Percentiles rank a stretch among this genome's conserved stretches.
Conservation (phyloP, 768 basidiomycete species). For the Suillus occidentalis region DNA sequence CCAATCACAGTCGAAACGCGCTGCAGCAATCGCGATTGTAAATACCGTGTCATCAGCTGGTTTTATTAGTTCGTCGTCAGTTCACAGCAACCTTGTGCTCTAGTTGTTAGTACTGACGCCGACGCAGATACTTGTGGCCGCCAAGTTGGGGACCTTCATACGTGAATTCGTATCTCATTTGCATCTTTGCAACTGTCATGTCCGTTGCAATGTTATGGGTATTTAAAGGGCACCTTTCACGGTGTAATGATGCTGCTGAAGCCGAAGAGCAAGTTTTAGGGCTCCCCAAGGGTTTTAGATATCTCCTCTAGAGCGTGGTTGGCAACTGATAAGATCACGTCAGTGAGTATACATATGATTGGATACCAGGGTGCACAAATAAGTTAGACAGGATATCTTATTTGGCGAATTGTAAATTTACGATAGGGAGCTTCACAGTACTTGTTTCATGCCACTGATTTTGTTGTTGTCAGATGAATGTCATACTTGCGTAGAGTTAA, state of each 20-base stretch:
- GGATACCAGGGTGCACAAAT: neutral
- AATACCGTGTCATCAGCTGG: constrained; percentile 79
- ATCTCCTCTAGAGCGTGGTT: constrained; percentile 37
- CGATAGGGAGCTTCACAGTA: neutral
- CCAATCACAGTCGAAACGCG: constrained; percentile 81
- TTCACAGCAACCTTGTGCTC: constrained; percentile 19
- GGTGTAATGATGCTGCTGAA: constrained; percentile 40
- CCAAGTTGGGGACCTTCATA: constrained; percentile 70
- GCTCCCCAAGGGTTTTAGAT: constrained; percentile 41
- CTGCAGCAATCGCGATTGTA: constrained; percentile 78
- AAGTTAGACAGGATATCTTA: neutral
- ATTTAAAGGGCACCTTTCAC: constrained; percentile 44
- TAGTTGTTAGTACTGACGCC: neutral
- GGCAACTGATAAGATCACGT: neutral
- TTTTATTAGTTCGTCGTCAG: constrained; percentile 77
- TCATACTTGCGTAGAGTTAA: neutral
- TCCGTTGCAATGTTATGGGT: constrained; percentile 48
- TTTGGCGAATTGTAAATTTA: neutral
- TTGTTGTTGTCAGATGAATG: neutral
- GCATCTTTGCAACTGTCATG: constrained; percentile 54
- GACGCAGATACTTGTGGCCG: constrained; percentile 61
- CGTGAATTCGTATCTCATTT: constrained; percentile 67
- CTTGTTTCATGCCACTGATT: neutral
- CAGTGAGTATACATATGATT: neutral
- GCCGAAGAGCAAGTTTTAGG: constrained; percentile 36